Conservation (phyloP, 208 protist genomes). For the Leishmania martiniquensis region DNA sequence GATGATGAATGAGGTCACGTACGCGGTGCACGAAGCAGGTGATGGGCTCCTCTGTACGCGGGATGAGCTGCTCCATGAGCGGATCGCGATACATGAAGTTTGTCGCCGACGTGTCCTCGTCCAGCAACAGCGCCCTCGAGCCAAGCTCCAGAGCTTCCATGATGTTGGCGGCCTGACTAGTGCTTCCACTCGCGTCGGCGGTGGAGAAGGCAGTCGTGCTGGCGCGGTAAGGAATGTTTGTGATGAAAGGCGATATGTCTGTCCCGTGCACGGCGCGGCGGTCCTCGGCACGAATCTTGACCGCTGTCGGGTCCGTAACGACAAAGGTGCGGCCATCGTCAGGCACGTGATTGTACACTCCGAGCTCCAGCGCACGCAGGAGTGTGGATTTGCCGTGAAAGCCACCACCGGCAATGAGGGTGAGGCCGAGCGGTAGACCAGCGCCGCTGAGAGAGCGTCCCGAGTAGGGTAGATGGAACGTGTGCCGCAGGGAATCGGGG, state of each 20-base stretch:
- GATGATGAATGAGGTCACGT: conserved; percentile 57
- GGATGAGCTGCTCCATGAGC: conserved; percentile 92
- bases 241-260: conserved; percentile 95
- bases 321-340: conserved; percentile 94
- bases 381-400: conserved; percentile 97
- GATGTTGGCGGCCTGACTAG: conserved; percentile 93
- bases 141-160: conserved; percentile 95
- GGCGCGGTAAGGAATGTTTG: conserved; percentile 85
- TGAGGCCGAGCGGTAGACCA: conserved; percentile 92
- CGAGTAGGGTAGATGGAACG: conserved; percentile 78
- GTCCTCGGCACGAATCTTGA: conserved; percentile 96
- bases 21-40: conserved; percentile 88
- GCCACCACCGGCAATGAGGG: conserved; percentile 95
- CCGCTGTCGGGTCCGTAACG: conserved; percentile 73
- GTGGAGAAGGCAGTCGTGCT: conserved; percentile 73
- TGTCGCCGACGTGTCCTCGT: conserved; percentile 97
- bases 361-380: conserved; percentile 89
- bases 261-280: conserved; percentile 84
- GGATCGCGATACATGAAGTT: conserved; percentile 97
- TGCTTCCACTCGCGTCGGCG: conserved; percentile 90
- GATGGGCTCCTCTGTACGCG: conserved; percentile 91
- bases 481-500: conserved; percentile 59
- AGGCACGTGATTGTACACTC: conserved; percentile 95
- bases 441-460: conserved; percentile 76
- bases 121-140: conserved; percentile 85